phyloP scores from a whole-genome alignment of 495 filamentous ascomycete genomes.

The Clohesyomyces aquaticus region DNA sequence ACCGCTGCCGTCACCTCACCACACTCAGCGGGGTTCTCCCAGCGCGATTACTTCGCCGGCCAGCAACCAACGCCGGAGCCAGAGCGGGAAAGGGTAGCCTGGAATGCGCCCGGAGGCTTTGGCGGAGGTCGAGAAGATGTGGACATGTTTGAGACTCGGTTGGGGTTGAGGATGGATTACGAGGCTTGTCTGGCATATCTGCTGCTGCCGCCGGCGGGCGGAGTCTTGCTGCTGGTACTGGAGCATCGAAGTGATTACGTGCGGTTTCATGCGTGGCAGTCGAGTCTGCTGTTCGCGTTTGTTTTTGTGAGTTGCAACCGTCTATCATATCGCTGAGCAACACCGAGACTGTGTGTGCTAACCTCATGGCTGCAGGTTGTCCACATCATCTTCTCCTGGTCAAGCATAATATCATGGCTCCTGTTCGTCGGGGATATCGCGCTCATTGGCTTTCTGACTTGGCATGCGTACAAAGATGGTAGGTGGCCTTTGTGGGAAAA shows the following conservation, averaged over 20 bases:
- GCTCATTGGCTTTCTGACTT: slow-evolving; percentile 75
- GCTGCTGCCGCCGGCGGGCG: slow-evolving; percentile 81
- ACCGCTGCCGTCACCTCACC: slow-evolving; percentile 36
- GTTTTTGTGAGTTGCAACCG: slow-evolving; percentile 65
- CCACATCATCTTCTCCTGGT: slow-evolving; percentile 86
- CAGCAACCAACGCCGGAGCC: too few relatives aligned
- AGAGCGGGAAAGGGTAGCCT: slow-evolving; percentile 41
- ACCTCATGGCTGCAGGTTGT: slow-evolving; percentile 55
- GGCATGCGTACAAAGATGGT: slow-evolving; percentile 85
- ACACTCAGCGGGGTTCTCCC: not conserved
- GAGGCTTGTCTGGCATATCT: slow-evolving; percentile 93
- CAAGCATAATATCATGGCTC: slow-evolving; percentile 79
- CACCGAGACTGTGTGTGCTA: slow-evolving; percentile 33
- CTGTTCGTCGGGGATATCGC: slow-evolving; percentile 74
- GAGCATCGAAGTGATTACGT: slow-evolving; percentile 98
- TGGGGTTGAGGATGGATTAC: slow-evolving; percentile 70
- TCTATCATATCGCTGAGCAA: not conserved
- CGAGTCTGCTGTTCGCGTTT: slow-evolving; percentile 79
- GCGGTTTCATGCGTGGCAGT: slow-evolving; percentile 97
- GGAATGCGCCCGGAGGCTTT: slow-evolving; percentile 39
- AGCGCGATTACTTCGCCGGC: slow-evolving; percentile 36
- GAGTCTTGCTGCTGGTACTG: slow-evolving; percentile 77
- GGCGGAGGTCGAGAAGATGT: slow-evolving; percentile 44
- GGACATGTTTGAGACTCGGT: slow-evolving; percentile 70
- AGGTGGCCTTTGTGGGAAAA: slow-evolving; percentile 25